These are phyloP conservation scores for Musa troglodytarum DNA, from an alignment of 176 grass and related monocot species.

Conservation along the genomic window DNA sequence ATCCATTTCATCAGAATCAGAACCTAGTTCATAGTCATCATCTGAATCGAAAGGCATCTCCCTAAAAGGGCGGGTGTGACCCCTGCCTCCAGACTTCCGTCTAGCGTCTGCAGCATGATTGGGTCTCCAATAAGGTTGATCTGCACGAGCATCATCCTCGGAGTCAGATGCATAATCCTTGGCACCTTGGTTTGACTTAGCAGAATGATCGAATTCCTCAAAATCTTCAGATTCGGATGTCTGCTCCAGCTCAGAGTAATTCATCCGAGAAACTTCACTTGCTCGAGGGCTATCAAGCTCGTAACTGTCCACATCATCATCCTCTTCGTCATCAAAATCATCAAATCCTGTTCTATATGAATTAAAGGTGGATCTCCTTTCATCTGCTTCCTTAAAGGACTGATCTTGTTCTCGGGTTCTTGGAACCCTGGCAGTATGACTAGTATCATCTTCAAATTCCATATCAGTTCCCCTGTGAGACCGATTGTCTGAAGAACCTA, in stretches of 20 bases:
- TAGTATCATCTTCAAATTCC: conserved; percentile 26
- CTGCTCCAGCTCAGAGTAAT: conserved; percentile 60
- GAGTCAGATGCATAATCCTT: conserved; percentile 29
- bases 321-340: conserved; percentile 93
- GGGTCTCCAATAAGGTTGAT: conserved; percentile 38
- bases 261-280: conserved; percentile 53
- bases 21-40: conserved; percentile 33
- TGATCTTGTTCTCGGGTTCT: conserved; percentile 22
- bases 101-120: conserved; percentile 41
- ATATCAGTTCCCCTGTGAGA: conserved; percentile 33
- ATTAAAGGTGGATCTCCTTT: conserved; percentile 29
- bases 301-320: conserved; percentile 79
- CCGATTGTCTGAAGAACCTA: conserved; percentile 25
- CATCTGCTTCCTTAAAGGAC: conserved; percentile 23
- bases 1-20: conserved; percentile 53
- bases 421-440: conserved; percentile 26
- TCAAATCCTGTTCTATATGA: conserved; percentile 56
- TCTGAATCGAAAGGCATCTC: conserved; percentile 24
- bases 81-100: conserved; percentile 27
- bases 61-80: conserved; percentile 16
- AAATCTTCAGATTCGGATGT: conserved; percentile 56
- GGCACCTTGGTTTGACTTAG: conserved; percentile 30
- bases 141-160: conserved; percentile 44
- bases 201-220: conserved; percentile 19
- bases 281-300: conserved; percentile 53